Percentiles rank a stretch among this genome's conserved stretches.
These are phyloP conservation scores for Microbotryomycetes sp. DNA, from an alignment of 1,284 basidiomycete species.

Conservation along the genomic window DNA sequence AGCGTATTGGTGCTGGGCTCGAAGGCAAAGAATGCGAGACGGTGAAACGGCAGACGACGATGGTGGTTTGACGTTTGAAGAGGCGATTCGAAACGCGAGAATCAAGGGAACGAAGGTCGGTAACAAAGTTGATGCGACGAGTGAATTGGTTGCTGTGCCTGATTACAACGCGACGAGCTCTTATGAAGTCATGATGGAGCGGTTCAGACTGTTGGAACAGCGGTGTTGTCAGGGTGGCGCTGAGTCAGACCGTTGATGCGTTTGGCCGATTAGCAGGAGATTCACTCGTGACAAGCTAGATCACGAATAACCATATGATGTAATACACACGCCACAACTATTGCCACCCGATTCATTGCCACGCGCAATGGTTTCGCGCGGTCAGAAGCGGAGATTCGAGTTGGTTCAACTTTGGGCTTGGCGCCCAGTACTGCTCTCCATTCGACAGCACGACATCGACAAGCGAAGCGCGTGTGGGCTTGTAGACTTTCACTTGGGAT, in stretches of 20 bases:
- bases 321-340: neutral
- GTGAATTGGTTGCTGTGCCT: neutral
- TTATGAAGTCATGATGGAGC: conserved; percentile 4
- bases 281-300: neutral
- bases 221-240: conserved; percentile 1
- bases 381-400: no score
- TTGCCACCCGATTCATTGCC: neutral
- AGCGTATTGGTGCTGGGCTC: conserved; percentile 17
- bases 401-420: no score
- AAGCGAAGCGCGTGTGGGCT: no score
- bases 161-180: neutral
- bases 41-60: neutral
- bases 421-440: no score
- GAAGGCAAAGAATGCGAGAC: neutral
- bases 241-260: neutral
- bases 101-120: neutral
- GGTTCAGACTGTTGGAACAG: conserved; percentile 4
- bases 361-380: no score
- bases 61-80: neutral
- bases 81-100: neutral
- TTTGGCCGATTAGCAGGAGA: neutral
- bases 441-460: neutral
- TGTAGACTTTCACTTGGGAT: no score
- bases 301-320: neutral
- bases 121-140: neutral